Percentiles rank a stretch among this genome's conserved stretches.
Conservation (phyloP, 2,329 filamentous ascomycete genomes). For the Aspergillus novofumigatus region DNA sequence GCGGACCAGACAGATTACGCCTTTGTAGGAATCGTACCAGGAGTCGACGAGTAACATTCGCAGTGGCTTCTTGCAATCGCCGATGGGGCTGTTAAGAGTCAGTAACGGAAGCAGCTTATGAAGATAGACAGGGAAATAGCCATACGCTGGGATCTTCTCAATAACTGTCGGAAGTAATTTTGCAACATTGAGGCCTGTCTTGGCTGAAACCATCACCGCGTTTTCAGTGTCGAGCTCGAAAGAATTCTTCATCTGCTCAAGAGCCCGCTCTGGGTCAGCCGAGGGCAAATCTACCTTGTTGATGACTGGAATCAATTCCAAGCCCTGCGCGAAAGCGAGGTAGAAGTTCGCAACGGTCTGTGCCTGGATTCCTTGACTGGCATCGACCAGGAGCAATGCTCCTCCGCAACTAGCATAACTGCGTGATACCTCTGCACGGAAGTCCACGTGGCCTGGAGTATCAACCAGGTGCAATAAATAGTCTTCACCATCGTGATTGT, state of each 20-base stretch:
- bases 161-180: conserved; percentile 81
- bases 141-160: conserved; percentile 68
- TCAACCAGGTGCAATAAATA: conserved; percentile 95
- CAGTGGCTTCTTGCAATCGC: conserved; percentile 68
- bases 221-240: conserved; percentile 82
- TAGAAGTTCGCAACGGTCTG: conserved; percentile 99
- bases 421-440: conserved; percentile 89
- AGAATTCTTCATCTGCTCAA: conserved; percentile 77
- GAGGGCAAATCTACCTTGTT: conserved; percentile 96
- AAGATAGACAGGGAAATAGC: conserved; percentile 8
- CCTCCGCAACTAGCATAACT: conserved; percentile 96
- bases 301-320: conserved; percentile 82
- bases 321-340: conserved; percentile 85
- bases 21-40: conserved; percentile 96
- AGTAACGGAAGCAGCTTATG: conserved; percentile 9
- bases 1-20: conserved; percentile 84
- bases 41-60: conserved; percentile 90
- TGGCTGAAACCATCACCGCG: conserved; percentile 79
- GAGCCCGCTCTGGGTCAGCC: conserved; percentile 77
- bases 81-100: conserved; percentile 53
- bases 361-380: conserved; percentile 92
- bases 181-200: conserved; percentile 85
- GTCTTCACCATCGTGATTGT: conserved; percentile 78
- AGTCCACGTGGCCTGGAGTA: conserved; percentile 96
- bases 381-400: conserved; percentile 87